Percentiles rank a stretch among this genome's conserved stretches.
These are phyloP conservation scores for Aspergillus thermomutatus DNA, from an alignment of 2,329 filamentous ascomycete genomes.

Conservation along the genomic window DNA sequence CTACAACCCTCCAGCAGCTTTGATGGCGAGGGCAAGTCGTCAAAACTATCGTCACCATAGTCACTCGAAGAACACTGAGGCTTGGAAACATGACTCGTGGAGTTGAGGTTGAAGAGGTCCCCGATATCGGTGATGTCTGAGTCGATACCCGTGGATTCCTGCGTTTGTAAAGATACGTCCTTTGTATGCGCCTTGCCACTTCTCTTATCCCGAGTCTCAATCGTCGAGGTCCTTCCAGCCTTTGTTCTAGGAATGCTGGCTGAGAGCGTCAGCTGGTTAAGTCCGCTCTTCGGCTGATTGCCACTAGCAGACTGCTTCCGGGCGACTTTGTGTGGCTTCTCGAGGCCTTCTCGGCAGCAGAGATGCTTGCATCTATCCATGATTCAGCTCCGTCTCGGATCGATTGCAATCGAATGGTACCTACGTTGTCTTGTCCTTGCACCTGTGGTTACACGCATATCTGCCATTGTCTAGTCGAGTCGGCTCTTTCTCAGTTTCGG, in stretches of 20 bases:
- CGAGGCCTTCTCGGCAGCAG: conserved; percentile 69
- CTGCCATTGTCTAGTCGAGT: conserved; percentile 63
- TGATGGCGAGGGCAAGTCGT: conserved; percentile 39
- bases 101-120: neutral
- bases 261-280: conserved; percentile 27
- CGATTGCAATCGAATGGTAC: conserved; percentile 15
- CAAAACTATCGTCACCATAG: conserved; percentile 30
- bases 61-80: conserved; percentile 28
- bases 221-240: conserved; percentile 11
- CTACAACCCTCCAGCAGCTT: conserved; percentile 19
- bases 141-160: neutral
- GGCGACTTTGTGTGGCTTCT: conserved; percentile 55
- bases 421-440: conserved; percentile 56
- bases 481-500: conserved; percentile 34
- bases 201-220: neutral
- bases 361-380: conserved; percentile 61
- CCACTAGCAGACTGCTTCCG: conserved; percentile 18
- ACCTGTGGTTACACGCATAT: conserved; percentile 71
- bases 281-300: conserved; percentile 21
- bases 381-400: conserved; percentile 4
- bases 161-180: neutral
- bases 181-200: neutral
- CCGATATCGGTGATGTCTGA: neutral
- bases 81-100: conserved; percentile 10
- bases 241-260: conserved; percentile 25